Base-by-base conservation (phyloP, 139 green algal species). In the Chlorella sp. region DNA sequence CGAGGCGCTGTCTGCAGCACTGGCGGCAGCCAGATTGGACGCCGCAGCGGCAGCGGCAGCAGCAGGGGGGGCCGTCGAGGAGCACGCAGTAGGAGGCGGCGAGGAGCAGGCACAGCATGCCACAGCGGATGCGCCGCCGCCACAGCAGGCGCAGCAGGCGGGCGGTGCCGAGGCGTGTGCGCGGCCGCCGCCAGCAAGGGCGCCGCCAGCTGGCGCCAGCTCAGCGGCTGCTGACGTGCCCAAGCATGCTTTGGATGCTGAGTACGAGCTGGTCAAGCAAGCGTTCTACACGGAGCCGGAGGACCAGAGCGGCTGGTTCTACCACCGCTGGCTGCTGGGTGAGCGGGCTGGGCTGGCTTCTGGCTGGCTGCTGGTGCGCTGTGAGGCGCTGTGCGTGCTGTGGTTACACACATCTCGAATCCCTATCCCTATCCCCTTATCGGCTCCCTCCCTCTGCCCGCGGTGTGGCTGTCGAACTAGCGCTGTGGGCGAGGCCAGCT, bases 281-380 rank as follows among this genome's bases (percentile, higher is more conserved):
- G 98, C 98, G 1, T 98, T 99, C 89, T 99, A 95, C 76, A 99
- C 98, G 0, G 98, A 99, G 90, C 95, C 96, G 21, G 86, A 94
- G 19, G 98, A 99, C 93, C 96, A 99, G 93, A 98, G 95, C 81
- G 96, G 93, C 83, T 99, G 97, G 96, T 93, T 99, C 68, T 99
- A 99, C 90, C 97, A 99, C 88, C 91, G 94, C 68, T 99, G 98
- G 98, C 93, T 98, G 83, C 89, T 99, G 39, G 95, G 94, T 68
- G 92, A 94, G 89, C 92, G 90, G 34, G 84, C 42, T 21, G 42
- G 73, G 12, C 16, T 69, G 61, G 26, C 60, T 71, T 26, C 61
- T 39, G 71, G 60, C 61, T 39, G 71, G 60, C 9, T 26, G 64
- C 39, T 40, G 32, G 68, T 39, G 14, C 9, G 57, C 76, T 14